Conservation (phyloP, 1,139 yeast genomes). For the Taiozyma sp. region DNA sequence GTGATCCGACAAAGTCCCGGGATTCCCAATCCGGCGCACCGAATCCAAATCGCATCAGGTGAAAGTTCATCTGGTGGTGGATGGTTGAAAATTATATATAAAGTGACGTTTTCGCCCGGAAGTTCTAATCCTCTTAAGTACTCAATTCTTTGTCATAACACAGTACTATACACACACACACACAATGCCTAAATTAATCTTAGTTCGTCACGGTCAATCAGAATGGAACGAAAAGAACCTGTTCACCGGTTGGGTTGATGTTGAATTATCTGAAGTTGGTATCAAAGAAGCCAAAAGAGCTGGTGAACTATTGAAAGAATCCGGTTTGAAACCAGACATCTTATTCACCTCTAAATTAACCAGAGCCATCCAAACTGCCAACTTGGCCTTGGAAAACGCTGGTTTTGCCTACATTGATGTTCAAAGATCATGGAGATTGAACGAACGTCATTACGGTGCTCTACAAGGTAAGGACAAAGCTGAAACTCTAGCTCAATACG, state of each 20-base stretch:
- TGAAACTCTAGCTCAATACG: slow-evolving; percentile 80
- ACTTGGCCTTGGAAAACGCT: slow-evolving; percentile 86
- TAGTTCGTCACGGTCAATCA: slow-evolving; percentile 98
- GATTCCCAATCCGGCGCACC: background rate
- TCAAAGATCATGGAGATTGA: slow-evolving; percentile 94
- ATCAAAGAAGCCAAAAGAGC: slow-evolving; percentile 89
- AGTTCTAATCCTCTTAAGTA: background rate
- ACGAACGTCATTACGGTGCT: slow-evolving; percentile 99
- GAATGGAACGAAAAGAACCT: slow-evolving; percentile 98
- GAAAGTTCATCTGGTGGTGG: background rate
- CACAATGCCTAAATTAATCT: slow-evolving; percentile 61
- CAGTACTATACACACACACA: background rate
- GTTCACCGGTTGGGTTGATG: slow-evolving; percentile 99
- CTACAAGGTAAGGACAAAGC: slow-evolving; percentile 99
- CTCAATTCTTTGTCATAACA: background rate
- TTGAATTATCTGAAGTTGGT: slow-evolving; percentile 78
- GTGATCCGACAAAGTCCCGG: background rate
- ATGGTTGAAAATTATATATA: background rate
- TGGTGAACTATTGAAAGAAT: slow-evolving; percentile 87
- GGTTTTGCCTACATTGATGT: slow-evolving; percentile 92
- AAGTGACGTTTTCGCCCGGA: background rate
- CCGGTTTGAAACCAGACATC: slow-evolving; percentile 79
- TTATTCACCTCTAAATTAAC: slow-evolving; percentile 88
- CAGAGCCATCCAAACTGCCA: slow-evolving; percentile 97
- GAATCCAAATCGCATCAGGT: background rate